phyloP scores from a whole-genome alignment of 305 asterid genomes.

The Solanum aculeatissimum region DNA sequence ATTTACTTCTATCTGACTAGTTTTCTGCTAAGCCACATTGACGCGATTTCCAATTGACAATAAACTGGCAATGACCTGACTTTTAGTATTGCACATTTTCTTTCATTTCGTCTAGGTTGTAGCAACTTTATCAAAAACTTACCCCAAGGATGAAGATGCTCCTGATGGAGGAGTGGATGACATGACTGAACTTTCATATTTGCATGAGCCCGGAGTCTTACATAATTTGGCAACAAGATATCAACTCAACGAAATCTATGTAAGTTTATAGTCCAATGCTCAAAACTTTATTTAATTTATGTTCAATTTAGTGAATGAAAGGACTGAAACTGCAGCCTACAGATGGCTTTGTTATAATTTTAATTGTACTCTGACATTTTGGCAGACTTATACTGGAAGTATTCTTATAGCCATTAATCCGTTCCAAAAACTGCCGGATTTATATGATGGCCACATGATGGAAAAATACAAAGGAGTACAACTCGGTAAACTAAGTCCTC shows the following conservation, averaged over 20 bases:
- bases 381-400: slow-evolving; percentile 88
- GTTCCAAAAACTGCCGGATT: slow-evolving; percentile 80
- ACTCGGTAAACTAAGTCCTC: slow-evolving; percentile 80
- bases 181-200: slow-evolving; percentile 64
- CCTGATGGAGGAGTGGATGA: slow-evolving; percentile 54
- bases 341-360: slow-evolving; percentile 15
- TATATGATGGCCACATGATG: slow-evolving; percentile 75
- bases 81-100: not conserved
- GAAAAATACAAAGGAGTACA: slow-evolving; percentile 81
- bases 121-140: slow-evolving; percentile 31
- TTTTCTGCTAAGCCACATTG: not conserved
- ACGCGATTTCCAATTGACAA: not conserved
- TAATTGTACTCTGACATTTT: slow-evolving; percentile 26
- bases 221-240: slow-evolving; percentile 53
- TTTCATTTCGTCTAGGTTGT: slow-evolving; percentile 23
- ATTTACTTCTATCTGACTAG: not conserved
- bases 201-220: slow-evolving; percentile 71
- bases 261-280: slow-evolving; percentile 16
- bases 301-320: slow-evolving; percentile 8
- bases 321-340: slow-evolving; percentile 7
- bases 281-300: slow-evolving; percentile 5
- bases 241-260: slow-evolving; percentile 47
- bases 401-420: slow-evolving; percentile 92
- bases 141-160: slow-evolving; percentile 54
- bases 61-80: not conserved